phyloP scores from a whole-genome alignment of 129 eudicot genomes.

The Saposhnikovia divaricata region DNA sequence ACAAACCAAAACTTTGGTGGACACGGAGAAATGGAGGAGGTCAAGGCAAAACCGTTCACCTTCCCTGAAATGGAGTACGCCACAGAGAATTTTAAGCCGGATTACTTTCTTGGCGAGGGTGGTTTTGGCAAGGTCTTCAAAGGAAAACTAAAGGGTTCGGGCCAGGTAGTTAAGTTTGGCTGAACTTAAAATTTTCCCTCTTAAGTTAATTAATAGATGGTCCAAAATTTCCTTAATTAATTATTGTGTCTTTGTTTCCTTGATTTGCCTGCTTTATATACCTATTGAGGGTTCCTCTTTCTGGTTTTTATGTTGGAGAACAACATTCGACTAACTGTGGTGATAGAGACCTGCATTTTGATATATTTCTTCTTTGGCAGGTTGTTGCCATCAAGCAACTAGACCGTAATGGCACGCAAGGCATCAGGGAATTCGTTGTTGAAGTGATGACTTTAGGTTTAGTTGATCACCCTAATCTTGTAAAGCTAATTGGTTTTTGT shows the following conservation, averaged over 20 bases:
- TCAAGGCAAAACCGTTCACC: slow-evolving; percentile 44
- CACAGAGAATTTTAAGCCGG: slow-evolving; percentile 55
- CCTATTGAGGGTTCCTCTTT: background rate
- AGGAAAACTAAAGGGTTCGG: slow-evolving; percentile 51
- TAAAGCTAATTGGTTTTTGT: slow-evolving; percentile 77
- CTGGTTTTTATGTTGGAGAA: background rate
- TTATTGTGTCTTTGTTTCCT: background rate
- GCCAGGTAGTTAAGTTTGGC: slow-evolving; percentile 43
- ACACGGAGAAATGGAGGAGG: slow-evolving; percentile 25
- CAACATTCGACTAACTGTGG: background rate
- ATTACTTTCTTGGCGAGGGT: slow-evolving; percentile 71
- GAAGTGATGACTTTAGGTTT: slow-evolving; percentile 61
- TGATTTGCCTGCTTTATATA: background rate
- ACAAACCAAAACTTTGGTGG: slow-evolving; percentile 5
- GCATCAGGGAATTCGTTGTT: slow-evolving; percentile 63
- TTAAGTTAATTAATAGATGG: background rate
- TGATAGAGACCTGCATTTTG: background rate
- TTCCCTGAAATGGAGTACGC: slow-evolving; percentile 57
- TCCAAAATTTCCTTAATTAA: background rate
- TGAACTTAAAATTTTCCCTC: background rate
- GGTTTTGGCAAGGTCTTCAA: slow-evolving; percentile 89
- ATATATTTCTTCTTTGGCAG: slow-evolving; percentile 21
- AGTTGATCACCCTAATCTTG: slow-evolving; percentile 75
- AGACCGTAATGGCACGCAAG: slow-evolving; percentile 66
- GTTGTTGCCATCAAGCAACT: slow-evolving; percentile 77